Conservation (phyloP, 192 early-diverging fungal species). For the Gaertneriomyces semiglobifer region DNA sequence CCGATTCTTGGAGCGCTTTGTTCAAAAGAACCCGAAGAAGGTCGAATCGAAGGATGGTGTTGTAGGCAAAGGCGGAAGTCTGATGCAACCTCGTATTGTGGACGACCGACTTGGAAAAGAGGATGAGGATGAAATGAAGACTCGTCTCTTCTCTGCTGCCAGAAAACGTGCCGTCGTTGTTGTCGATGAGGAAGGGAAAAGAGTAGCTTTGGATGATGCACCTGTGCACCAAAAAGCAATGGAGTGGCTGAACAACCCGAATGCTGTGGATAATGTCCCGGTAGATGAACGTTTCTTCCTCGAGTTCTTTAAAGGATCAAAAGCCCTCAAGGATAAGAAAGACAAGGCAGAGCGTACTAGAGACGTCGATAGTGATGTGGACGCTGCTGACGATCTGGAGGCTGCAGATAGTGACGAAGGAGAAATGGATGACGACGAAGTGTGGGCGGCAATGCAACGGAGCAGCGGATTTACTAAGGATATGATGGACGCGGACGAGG, state of each 20-base stretch:
- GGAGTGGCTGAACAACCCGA: slow-evolving; percentile 44
- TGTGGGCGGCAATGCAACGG: slow-evolving; percentile 82
- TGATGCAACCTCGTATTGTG: slow-evolving; percentile 53
- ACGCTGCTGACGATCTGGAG: slow-evolving; percentile 35
- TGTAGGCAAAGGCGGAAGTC: slow-evolving; percentile 57
- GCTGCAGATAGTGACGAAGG: slow-evolving; percentile 47
- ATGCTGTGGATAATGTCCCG: slow-evolving; percentile 53
- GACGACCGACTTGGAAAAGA: slow-evolving; percentile 15
- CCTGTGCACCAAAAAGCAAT: slow-evolving; percentile 65
- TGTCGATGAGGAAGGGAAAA: slow-evolving; percentile 56
- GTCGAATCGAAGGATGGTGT: slow-evolving; percentile 18
- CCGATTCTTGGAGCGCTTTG: slow-evolving; percentile 94
- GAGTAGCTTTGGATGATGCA: slow-evolving; percentile 45
- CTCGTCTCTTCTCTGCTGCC: slow-evolving; percentile 52
- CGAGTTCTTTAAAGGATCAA: slow-evolving; percentile 69
- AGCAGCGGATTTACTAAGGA: slow-evolving; percentile 34
- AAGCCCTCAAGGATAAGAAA: slow-evolving; percentile 27
- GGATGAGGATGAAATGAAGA: slow-evolving; percentile 23
- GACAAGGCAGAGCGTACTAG: slow-evolving; percentile 40
- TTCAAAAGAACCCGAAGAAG: slow-evolving; percentile 91
- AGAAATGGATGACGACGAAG: slow-evolving; percentile 76
- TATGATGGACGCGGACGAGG: slow-evolving; percentile 31
- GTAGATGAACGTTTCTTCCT: slow-evolving; percentile 82
- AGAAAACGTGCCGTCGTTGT: slow-evolving; percentile 58
- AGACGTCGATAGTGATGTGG: slow-evolving; percentile 27